Conservation (phyloP, 768 basidiomycete genomes). For the Lactifluus hygrophoroides region DNA sequence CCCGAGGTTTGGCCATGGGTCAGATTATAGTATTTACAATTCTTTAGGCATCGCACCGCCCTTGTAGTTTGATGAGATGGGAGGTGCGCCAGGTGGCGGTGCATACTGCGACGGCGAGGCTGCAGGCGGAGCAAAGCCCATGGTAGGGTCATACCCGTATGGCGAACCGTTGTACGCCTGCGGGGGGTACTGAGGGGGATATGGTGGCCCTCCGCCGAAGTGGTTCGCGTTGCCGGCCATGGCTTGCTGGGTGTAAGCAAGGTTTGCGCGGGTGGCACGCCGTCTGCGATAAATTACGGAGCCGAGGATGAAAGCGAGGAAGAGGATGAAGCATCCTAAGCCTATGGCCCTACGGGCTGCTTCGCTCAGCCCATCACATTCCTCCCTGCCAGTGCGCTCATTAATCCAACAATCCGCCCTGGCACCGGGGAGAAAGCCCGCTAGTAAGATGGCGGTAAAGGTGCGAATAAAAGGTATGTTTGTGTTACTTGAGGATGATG, state of each 20-base stretch:
- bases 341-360: background rate
- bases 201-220: background rate
- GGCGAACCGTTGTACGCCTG: background rate
- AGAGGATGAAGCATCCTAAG: background rate
- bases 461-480: background rate
- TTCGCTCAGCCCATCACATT: background rate
- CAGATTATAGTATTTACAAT: no score
- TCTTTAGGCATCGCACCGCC: no score
- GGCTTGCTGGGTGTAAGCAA: background rate
- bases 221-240: background rate
- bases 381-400: accelerated
- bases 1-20: no score
- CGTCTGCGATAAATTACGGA: background rate
- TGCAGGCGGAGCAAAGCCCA: conserved; percentile 3
- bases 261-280: background rate
- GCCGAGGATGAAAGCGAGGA: background rate
- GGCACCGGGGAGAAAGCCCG: background rate
- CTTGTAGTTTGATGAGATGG: background rate
- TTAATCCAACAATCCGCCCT: conserved; percentile 3
- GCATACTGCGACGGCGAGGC: conserved; percentile 1
- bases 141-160: background rate
- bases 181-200: conserved; percentile 5
- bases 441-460: background rate
- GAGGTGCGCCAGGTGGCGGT: background rate
- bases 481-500: background rate